Conservation (phyloP, 2,329 filamentous ascomycete genomes). For the Triangularia verruculosa region DNA sequence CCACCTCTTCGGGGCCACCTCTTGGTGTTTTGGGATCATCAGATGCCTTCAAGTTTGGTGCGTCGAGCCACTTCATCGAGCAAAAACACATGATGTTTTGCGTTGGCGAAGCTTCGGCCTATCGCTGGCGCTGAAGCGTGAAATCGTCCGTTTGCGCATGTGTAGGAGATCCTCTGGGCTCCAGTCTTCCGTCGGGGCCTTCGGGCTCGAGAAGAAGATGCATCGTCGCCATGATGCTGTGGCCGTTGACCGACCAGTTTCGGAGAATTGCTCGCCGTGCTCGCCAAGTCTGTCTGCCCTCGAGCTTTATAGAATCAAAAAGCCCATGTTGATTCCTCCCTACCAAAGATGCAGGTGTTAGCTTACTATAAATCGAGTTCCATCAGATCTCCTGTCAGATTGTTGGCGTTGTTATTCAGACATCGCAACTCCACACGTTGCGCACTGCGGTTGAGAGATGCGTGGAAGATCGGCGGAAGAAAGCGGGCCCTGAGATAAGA, state of each 20-base stretch:
- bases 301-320: conserved; percentile 9
- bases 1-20: background rate
- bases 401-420: background rate
- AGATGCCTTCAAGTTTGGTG: background rate
- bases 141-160: background rate
- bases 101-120: background rate
- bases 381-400: conserved; percentile 1
- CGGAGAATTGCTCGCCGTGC: conserved; percentile 5
- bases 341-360: background rate
- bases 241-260: background rate
- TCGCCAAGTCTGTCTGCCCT: background rate
- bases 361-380: conserved; percentile 14
- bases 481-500: conserved; percentile 21
- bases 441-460: conserved; percentile 13
- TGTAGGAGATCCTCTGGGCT: background rate
- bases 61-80: background rate
- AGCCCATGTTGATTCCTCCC: background rate
- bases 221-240: background rate
- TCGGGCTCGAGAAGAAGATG: background rate
- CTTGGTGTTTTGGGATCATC: background rate
- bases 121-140: background rate
- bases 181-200: background rate
- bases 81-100: background rate
- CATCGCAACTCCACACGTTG: conserved; percentile 6
- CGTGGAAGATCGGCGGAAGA: conserved; percentile 23